Percentiles rank a stretch among this genome's conserved stretches.
Conservation (phyloP, 2,329 filamentous ascomycete genomes). For the Pseudopyrenochaeta lycopersici region DNA sequence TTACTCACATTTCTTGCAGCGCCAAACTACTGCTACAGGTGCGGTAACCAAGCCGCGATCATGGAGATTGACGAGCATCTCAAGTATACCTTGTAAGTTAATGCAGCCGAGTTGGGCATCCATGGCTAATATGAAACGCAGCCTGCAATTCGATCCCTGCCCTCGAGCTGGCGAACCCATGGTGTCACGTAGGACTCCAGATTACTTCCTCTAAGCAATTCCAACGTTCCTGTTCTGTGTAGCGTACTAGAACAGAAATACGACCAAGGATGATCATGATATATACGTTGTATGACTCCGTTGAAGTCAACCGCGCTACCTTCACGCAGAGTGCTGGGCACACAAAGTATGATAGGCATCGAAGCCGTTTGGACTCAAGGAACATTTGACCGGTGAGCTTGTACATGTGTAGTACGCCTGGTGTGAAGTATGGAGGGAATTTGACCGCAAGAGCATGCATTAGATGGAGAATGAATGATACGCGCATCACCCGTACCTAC, state of each 20-base stretch:
- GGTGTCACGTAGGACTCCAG: constrained; percentile 93
- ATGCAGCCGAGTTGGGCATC: neutral
- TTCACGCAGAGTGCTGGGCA: neutral
- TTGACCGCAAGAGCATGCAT: too few species aligned
- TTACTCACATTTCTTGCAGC: constrained; percentile 52
- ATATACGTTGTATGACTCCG: constrained; percentile 17
- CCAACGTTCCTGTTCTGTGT: constrained; percentile 25
- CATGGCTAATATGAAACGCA: constrained; percentile 54
- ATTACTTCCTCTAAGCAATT: constrained; percentile 86
- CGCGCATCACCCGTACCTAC: too few species aligned
- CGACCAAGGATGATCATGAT: constrained; percentile 9
- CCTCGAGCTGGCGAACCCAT: constrained; percentile 97
- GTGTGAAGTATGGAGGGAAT: too few species aligned
- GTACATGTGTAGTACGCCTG: too few species aligned
- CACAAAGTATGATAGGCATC: neutral
- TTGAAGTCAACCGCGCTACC: constrained; percentile 9
- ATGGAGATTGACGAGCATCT: constrained; percentile 99
- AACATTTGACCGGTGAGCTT: too few species aligned
- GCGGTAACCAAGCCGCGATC: constrained; percentile 98
- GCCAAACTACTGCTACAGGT: constrained; percentile 91
- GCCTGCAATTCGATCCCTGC: constrained; percentile 99
- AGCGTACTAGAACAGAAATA: constrained; percentile 21
- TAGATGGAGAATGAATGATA: too few species aligned
- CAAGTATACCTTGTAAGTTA: constrained; percentile 96
- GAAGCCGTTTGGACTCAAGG: too few species aligned